A percentile compares a stretch with the other conserved stretches of the same genome.
phyloP scores from a whole-genome alignment of 768 basidiomycete genomes.

The Panus rudis region DNA sequence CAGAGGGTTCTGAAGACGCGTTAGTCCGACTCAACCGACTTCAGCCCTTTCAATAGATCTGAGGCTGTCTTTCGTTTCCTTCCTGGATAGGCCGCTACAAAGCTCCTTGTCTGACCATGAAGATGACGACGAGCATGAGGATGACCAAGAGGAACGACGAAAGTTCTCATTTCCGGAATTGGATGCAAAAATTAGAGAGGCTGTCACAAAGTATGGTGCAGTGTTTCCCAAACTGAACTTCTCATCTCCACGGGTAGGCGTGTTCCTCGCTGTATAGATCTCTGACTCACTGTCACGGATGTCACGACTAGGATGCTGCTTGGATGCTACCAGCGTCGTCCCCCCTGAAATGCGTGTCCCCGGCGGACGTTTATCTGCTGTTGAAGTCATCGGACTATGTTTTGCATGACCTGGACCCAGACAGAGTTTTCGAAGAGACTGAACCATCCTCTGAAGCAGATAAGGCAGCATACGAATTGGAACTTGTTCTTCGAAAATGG shows the following conservation, averaged over 20 bases:
- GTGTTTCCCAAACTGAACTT: conserved; percentile 97
- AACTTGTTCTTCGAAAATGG: conserved; percentile 89
- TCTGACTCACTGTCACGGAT: conserved; percentile 1
- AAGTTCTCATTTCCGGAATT: conserved; percentile 74
- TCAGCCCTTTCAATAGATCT: conserved; percentile 4
- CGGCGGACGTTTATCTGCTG: conserved; percentile 85
- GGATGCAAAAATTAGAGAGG: conserved; percentile 62
- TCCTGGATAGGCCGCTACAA: conserved; percentile 37
- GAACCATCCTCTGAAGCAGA: conserved; percentile 6
- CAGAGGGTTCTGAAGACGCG: conserved; percentile 74
- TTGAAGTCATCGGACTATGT: conserved; percentile 92
- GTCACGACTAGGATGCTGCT: conserved; percentile 65
- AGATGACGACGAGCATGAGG: conserved; percentile 41
- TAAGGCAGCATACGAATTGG: conserved; percentile 47
- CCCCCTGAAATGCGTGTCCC: conserved; percentile 80
- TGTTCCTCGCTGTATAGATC: background rate
- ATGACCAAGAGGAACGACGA: conserved; percentile 30
- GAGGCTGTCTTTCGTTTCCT: background rate
- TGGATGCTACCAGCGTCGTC: conserved; percentile 85
- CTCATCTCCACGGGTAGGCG: conserved; percentile 78
- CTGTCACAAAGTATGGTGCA: conserved; percentile 63
- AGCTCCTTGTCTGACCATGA: conserved; percentile 54
- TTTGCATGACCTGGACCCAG: conserved; percentile 62
- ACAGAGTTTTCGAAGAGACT: conserved; percentile 65
- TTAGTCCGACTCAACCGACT: conserved; percentile 30